Conservation (phyloP, 352 stramenopile genomes). For the Pelagophyceae sp. region DNA sequence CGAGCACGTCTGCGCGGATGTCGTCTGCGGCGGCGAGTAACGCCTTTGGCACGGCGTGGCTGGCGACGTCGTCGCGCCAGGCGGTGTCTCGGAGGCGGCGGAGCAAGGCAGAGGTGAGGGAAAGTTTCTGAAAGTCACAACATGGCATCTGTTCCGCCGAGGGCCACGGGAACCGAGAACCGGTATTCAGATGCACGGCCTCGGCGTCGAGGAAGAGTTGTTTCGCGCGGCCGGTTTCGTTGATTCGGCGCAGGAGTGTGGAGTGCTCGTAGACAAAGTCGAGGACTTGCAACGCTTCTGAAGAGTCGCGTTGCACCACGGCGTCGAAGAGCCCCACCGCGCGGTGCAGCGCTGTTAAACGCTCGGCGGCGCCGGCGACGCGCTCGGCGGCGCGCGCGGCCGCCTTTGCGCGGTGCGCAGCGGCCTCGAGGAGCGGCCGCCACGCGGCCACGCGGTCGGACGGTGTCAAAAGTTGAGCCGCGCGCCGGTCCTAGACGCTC, state of each 20-base stretch:
- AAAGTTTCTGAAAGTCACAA: neutral
- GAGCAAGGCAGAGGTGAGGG: too few relatives aligned
- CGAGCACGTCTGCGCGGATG: too few relatives aligned
- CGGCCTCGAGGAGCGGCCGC: neutral
- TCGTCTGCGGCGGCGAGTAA: too few relatives aligned
- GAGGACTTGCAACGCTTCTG: neutral
- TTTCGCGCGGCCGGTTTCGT: neutral
- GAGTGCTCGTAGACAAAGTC: slow-evolving; percentile 4
- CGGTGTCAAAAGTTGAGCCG: neutral
- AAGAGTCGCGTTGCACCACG: neutral
- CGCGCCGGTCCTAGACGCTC: too few relatives aligned
- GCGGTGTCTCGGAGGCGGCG: neutral
- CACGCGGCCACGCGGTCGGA: neutral
- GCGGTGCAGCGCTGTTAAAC: neutral
- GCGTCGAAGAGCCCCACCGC: neutral
- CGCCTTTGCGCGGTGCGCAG: neutral
- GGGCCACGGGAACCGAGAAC: neutral
- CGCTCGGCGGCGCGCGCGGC: neutral
- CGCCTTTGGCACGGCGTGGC: too few relatives aligned
- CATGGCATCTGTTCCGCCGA: neutral
- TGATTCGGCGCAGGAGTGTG: neutral
- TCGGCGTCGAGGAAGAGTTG: neutral
- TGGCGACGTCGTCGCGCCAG: neutral
- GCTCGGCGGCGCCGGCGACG: neutral
- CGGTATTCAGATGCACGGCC: neutral